These are phyloP conservation scores for Usnea hakonensis DNA, from an alignment of 495 filamentous ascomycete species.

Conservation along the genomic window DNA sequence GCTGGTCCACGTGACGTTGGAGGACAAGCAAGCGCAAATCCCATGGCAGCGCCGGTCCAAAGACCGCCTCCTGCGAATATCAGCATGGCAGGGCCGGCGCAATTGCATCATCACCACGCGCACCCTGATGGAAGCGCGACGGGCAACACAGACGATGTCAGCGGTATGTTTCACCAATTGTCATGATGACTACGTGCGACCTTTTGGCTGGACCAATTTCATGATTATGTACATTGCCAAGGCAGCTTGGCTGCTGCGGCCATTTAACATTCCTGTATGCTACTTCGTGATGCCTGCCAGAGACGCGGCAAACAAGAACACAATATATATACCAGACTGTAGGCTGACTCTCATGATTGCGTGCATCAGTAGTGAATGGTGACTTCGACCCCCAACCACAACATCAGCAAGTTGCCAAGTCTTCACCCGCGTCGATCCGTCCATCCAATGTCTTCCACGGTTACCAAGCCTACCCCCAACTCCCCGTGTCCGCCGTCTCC, in stretches of 20 bases:
- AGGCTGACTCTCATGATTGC: slow-evolving; percentile 14
- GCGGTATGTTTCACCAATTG: slow-evolving; percentile 88
- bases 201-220: slow-evolving; percentile 12
- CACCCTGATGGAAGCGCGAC: slow-evolving; percentile 62
- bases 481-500: slow-evolving; percentile 48
- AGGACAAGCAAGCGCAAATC: slow-evolving; percentile 27
- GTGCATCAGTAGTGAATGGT: slow-evolving; percentile 10
- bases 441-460: slow-evolving; percentile 71
- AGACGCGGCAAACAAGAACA: slow-evolving; percentile 1
- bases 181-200: slow-evolving; percentile 24
- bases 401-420: slow-evolving; percentile 14
- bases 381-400: slow-evolving; percentile 20
- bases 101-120: slow-evolving; percentile 56
- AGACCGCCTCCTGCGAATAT: slow-evolving; percentile 48
- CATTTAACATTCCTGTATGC: slow-evolving; percentile 16
- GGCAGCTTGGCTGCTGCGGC: slow-evolving; percentile 8
- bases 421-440: slow-evolving; percentile 50
- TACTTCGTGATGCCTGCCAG: slow-evolving; percentile 13
- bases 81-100: slow-evolving; percentile 53
- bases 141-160: slow-evolving; percentile 74
- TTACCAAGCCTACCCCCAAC: slow-evolving; percentile 54
- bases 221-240: slow-evolving; percentile 14
- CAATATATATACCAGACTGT: slow-evolving; percentile 2
- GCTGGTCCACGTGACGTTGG: slow-evolving; percentile 47
- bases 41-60: slow-evolving; percentile 39